These are phyloP conservation scores for Corylus avellana DNA, from an alignment of 306 rosid genomes.

Conservation along the genomic window DNA sequence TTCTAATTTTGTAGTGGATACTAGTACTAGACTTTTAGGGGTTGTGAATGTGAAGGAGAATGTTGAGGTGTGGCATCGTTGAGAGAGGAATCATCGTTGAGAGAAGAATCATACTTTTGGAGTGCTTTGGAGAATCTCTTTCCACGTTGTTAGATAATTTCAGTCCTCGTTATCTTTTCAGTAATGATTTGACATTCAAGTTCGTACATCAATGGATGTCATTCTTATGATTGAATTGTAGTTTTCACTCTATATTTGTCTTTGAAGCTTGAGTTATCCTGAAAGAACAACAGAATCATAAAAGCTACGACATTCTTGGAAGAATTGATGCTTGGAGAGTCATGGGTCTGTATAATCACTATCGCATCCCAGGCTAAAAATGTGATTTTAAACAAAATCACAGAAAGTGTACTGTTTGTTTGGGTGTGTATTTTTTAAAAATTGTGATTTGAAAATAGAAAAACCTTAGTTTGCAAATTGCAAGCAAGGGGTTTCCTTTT, in stretches of 20 bases:
- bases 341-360: background rate
- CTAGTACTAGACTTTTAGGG: constrained; percentile 15
- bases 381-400: too few species aligned
- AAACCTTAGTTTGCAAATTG: too few species aligned
- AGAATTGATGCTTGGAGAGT: constrained; percentile 3
- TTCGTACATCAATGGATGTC: background rate
- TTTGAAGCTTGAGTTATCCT: background rate
- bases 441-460: too few species aligned
- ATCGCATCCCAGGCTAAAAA: background rate
- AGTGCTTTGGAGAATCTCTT: constrained; percentile 58
- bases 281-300: background rate
- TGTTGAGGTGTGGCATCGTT: constrained; percentile 26
- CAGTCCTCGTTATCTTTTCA: constrained; percentile 21
- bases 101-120: constrained; percentile 31
- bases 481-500: too few species aligned
- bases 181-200: constrained; percentile 22
- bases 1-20: constrained; percentile 5
- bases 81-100: constrained; percentile 30
- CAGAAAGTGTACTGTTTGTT: too few species aligned
- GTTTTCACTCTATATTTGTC: too few species aligned
- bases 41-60: constrained; percentile 25
- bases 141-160: constrained; percentile 29
- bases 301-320: background rate
- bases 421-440: too few species aligned
- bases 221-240: background rate